These are phyloP conservation scores for Scedosporium boydii DNA, from an alignment of 2,329 filamentous ascomycete genomes.

Conservation along the genomic window DNA sequence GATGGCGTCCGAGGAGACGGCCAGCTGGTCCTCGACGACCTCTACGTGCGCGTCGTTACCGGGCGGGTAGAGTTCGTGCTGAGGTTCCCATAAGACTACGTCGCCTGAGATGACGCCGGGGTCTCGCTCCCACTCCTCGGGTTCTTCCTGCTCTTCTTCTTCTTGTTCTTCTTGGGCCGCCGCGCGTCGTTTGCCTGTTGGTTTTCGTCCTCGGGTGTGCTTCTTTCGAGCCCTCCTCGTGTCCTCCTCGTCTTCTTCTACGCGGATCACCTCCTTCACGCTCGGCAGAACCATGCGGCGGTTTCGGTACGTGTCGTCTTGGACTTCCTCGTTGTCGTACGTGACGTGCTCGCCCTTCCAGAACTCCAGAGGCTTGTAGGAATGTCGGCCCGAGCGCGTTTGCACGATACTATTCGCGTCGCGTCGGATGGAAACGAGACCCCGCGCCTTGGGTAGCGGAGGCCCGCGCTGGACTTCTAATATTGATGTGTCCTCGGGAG, in stretches of 20 bases:
- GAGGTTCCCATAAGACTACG: conserved; percentile 54
- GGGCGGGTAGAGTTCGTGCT: conserved; percentile 44
- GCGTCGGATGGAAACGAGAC: conserved; percentile 42
- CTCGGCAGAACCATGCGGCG: conserved; percentile 50
- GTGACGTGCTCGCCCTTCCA: conserved; percentile 80
- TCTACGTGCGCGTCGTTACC: conserved; percentile 45
- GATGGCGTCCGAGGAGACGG: conserved; percentile 45
- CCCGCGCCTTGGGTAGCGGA: conserved; percentile 44
- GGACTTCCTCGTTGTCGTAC: conserved; percentile 50
- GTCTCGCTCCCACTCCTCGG: conserved; percentile 64
- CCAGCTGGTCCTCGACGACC: conserved; percentile 44
- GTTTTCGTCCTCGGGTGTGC: conserved; percentile 17
- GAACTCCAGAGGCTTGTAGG: conserved; percentile 68
- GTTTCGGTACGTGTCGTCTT: conserved; percentile 34
- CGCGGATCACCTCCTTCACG: conserved; percentile 69
- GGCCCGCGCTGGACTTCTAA: conserved; percentile 43
- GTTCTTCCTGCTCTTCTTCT: conserved; percentile 43
- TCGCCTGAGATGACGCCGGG: conserved; percentile 54
- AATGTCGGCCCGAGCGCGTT: conserved; percentile 69
- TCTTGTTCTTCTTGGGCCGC: conserved; percentile 20
- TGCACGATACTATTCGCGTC: conserved; percentile 42
- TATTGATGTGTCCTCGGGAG: conserved; percentile 32
- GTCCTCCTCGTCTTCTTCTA: conserved; percentile 45
- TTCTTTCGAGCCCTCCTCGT: conserved; percentile 9
- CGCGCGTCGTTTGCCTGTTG: conserved; percentile 18